These are phyloP conservation scores for Coccomyxa sp. DNA, from an alignment of 139 green algal species.

Conservation along the genomic window DNA sequence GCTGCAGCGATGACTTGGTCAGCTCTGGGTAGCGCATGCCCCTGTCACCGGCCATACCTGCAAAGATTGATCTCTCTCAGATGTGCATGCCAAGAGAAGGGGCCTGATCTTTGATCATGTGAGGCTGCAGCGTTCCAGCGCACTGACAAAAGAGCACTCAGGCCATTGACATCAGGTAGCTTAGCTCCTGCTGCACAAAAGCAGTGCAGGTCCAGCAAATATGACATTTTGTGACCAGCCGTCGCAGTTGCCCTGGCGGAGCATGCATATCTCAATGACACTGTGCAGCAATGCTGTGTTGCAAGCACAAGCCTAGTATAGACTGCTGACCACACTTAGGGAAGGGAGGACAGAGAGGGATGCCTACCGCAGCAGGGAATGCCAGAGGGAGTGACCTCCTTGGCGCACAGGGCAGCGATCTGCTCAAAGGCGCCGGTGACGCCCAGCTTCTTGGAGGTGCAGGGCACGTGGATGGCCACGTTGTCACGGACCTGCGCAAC, in stretches of 20 bases:
- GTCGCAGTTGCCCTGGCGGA: neutral
- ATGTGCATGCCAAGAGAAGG: too few relatives aligned
- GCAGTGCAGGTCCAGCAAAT: too few relatives aligned
- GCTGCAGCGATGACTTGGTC: conserved; percentile 67
- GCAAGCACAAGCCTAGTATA: neutral
- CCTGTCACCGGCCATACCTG: conserved; percentile 90
- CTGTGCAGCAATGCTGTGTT: neutral
- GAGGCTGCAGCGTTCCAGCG: too few relatives aligned
- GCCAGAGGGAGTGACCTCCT: conserved; percentile 71
- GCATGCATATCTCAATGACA: neutral
- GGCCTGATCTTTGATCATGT: too few relatives aligned
- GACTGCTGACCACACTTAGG: too few relatives aligned
- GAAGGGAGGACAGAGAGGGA: too few relatives aligned
- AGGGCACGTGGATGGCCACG: conserved; percentile 93
- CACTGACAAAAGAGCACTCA: too few relatives aligned
- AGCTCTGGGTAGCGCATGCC: conserved; percentile 95
- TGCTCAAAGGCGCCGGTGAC: conserved; percentile 76
- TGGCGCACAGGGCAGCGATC: conserved; percentile 76
- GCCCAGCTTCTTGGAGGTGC: conserved; percentile 98
- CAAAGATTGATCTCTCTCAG: too few relatives aligned
- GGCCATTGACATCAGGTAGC: too few relatives aligned
- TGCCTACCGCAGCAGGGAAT: conserved; percentile 86
- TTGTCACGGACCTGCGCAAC: conserved; percentile 62
- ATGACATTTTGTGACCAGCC: neutral
- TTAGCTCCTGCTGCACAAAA: too few relatives aligned